A percentile compares a stretch with the other conserved stretches of the same genome.
phyloP scores from a whole-genome alignment of 116 monocot species.

The Dioscorea cayenensis region DNA sequence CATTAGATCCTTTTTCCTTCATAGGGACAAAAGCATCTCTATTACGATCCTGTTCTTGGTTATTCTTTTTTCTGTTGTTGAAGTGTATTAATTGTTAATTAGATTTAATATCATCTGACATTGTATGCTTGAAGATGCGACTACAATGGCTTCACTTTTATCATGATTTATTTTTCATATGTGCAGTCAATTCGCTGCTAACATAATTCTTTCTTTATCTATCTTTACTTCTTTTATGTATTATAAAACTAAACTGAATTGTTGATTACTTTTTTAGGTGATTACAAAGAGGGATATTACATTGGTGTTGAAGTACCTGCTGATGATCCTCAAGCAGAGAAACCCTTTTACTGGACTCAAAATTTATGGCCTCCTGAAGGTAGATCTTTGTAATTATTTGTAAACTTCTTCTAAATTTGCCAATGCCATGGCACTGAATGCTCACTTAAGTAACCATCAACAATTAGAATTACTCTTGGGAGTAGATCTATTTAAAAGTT shows the following conservation, averaged over 20 bases:
- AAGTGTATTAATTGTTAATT: too few relatives aligned
- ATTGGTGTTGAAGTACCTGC: slow-evolving; percentile 84
- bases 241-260: background rate
- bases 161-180: background rate
- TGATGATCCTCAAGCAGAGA: slow-evolving; percentile 48
- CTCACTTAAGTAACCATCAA: too few relatives aligned
- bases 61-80: too few relatives aligned
- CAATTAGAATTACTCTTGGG: too few relatives aligned
- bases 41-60: too few relatives aligned
- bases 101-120: too few relatives aligned
- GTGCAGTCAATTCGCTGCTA: background rate
- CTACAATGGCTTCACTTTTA: too few relatives aligned
- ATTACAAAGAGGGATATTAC: slow-evolving; percentile 95
- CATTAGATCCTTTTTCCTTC: too few relatives aligned
- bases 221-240: background rate
- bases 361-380: slow-evolving; percentile 93
- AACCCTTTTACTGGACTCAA: slow-evolving; percentile 90
- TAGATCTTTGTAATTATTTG: slow-evolving; percentile 10
- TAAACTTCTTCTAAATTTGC: background rate
- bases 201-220: background rate
- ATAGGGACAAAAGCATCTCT: too few relatives aligned
- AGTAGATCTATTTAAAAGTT: too few relatives aligned
- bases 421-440: too few relatives aligned
- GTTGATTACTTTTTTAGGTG: slow-evolving; percentile 41
- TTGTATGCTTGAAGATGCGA: too few relatives aligned